These are phyloP conservation scores for Colletotrichum eleusines DNA, from an alignment of 2,329 filamentous ascomycete species.

Conservation along the genomic window DNA sequence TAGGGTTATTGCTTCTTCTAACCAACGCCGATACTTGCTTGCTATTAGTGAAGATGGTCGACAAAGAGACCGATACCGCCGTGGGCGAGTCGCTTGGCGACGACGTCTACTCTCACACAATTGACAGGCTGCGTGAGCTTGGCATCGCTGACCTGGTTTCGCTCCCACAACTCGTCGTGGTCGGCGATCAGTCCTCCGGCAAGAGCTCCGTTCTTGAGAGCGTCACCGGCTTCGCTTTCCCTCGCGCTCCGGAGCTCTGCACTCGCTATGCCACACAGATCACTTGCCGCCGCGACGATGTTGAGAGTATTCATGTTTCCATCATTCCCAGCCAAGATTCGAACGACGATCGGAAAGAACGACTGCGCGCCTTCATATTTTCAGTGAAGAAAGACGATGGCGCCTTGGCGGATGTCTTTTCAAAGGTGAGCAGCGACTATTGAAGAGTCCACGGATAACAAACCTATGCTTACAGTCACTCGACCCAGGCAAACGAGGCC, in stretches of 20 bases:
- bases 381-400: constrained; percentile 45
- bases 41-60: not conserved
- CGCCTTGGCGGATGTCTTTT: constrained; percentile 54
- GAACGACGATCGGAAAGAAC: constrained; percentile 30
- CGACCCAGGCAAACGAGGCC: constrained; percentile 54
- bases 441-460: not conserved
- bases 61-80: not conserved
- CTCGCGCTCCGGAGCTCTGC: constrained; percentile 57
- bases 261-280: constrained; percentile 64
- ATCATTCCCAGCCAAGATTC: constrained; percentile 54
- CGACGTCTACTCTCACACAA: constrained; percentile 28
- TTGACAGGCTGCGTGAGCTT: constrained; percentile 58
- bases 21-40: not conserved
- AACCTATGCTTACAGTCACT: not conserved
- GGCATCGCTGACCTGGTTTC: constrained; percentile 53
- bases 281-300: constrained; percentile 54
- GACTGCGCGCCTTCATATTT: constrained; percentile 47
- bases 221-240: constrained; percentile 62
- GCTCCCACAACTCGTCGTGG: constrained; percentile 77
- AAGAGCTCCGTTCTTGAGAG: constrained; percentile 87
- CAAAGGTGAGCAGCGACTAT: constrained; percentile 49
- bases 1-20: not conserved
- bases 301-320: constrained; percentile 52
- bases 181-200: constrained; percentile 86
- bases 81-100: constrained; percentile 9